A percentile compares a stretch with the other conserved stretches of the same genome.
Evolutionary conservation across 2,329 filamentous ascomycete species (phyloP).

Genomic region (Trichoderma semiorbis): DNA sequence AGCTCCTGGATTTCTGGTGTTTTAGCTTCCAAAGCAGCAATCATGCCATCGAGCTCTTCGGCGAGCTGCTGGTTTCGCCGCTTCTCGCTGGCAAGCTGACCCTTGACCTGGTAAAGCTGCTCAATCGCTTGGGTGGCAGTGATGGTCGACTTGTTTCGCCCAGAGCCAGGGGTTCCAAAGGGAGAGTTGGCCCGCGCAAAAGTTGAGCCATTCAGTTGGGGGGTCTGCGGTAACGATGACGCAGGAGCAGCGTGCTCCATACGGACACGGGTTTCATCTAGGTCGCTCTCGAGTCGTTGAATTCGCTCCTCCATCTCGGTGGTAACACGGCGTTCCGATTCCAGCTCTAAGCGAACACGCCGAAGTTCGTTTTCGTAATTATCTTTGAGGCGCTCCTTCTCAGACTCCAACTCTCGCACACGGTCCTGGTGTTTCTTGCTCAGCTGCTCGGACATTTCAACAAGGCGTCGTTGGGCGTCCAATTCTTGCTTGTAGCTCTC

Average conservation of each 20-base stretch:
- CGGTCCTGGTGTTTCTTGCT: constrained; percentile 68
- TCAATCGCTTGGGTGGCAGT: constrained; percentile 62
- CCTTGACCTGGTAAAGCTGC: constrained; percentile 65
- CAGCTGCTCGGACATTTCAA: constrained; percentile 76
- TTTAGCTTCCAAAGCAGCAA: constrained; percentile 42
- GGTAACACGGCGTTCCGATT: constrained; percentile 49
- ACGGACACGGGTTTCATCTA: constrained; percentile 52
- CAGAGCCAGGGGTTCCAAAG: constrained; percentile 58
- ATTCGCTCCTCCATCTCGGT: constrained; percentile 46
- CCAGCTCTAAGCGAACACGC: constrained; percentile 54
- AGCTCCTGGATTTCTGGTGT: not conserved
- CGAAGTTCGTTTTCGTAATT: constrained; percentile 60
- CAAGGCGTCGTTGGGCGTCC: constrained; percentile 74
- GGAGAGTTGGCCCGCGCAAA: constrained; percentile 55
- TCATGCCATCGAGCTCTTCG: constrained; percentile 78
- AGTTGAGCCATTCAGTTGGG: constrained; percentile 55
- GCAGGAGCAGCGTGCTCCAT: constrained; percentile 41
- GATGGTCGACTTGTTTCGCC: constrained; percentile 53
- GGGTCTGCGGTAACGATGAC: constrained; percentile 57
- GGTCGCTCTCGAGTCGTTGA: constrained; percentile 50
- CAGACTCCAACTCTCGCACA: constrained; percentile 65
- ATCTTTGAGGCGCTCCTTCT: constrained; percentile 58
- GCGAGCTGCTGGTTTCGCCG: constrained; percentile 71
- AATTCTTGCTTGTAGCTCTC: constrained; percentile 85
- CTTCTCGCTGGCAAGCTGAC: constrained; percentile 69